Evolutionary conservation across 2,329 filamentous ascomycete genomes (phyloP).

Genomic region (Botrytis elliptica): DNA sequence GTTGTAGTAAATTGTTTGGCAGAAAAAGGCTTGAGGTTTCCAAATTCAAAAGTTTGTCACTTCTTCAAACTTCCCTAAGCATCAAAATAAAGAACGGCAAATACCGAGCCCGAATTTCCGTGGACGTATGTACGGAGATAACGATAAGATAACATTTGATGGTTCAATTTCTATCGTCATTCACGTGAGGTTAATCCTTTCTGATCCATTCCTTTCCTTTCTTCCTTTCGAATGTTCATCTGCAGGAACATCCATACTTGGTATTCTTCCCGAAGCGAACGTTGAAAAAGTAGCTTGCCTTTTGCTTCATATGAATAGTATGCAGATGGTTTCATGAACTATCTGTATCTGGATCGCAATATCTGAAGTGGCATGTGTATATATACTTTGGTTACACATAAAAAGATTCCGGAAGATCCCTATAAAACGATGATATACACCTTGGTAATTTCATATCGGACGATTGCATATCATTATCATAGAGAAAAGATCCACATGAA

Average conservation of each 20-base stretch:
- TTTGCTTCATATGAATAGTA: neutral
- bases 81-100: conserved; percentile 17
- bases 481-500: neutral
- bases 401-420: neutral
- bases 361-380: neutral
- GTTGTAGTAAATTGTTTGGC: conserved; percentile 4
- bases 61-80: conserved; percentile 16
- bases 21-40: neutral
- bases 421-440: neutral
- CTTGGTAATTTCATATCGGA: neutral
- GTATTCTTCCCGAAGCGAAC: neutral
- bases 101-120: conserved; percentile 7
- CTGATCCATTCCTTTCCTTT: neutral
- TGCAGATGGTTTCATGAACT: neutral
- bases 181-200: neutral
- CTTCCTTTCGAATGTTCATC: neutral
- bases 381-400: no score
- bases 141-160: neutral
- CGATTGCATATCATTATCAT: neutral
- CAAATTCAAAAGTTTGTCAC: conserved; percentile 15
- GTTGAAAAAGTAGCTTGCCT: neutral
- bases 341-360: neutral
- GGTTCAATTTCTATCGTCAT: neutral
- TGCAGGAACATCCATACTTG: neutral
- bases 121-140: neutral